Evolutionary conservation across 306 rosid species (phyloP).

Genomic region (Malus domestica): DNA sequence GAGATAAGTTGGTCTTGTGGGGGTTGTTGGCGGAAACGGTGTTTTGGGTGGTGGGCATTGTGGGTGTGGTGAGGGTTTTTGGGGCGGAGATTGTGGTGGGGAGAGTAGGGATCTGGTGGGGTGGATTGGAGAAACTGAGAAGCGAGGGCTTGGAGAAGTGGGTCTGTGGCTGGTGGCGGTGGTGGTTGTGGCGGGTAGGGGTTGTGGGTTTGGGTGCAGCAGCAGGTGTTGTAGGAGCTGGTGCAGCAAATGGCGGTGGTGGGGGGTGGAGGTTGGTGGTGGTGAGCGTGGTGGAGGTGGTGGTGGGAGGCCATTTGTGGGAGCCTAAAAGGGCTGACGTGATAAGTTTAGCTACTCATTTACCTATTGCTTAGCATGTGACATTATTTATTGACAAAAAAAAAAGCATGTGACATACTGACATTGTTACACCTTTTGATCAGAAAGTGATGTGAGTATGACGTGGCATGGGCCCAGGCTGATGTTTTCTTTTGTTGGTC

Average conservation of each 20-base stretch:
- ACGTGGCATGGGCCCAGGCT: not conserved
- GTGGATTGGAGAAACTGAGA: conserved; percentile 37
- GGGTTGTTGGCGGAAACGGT: not conserved
- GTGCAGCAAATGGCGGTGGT: conserved; percentile 19
- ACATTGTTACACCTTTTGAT: not conserved
- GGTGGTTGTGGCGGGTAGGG: conserved; percentile 24
- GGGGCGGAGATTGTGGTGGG: conserved; percentile 14
- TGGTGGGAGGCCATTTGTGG: conserved; percentile 53
- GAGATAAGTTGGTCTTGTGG: conserved; percentile 21
- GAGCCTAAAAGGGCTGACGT: not conserved
- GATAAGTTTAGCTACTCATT: no score
- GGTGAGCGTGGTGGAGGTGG: conserved; percentile 21
- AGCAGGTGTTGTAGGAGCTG: conserved; percentile 22
- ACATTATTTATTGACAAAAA: not conserved
- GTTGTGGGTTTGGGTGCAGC: conserved; percentile 26
- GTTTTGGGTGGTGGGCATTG: conserved; percentile 18
- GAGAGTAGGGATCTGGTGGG: conserved; percentile 13
- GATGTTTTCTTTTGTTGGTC: not conserved
- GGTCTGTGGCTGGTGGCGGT: conserved; percentile 32
- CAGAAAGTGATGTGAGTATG: not conserved
- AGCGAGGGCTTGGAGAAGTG: conserved; percentile 45
- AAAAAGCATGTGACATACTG: no score
- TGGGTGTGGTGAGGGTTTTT: conserved; percentile 12
- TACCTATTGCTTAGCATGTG: not conserved
- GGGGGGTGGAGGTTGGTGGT: conserved; percentile 16